These are phyloP conservation scores for Tulasnella sp. DNA, from an alignment of 768 basidiomycete genomes.

Conservation along the genomic window DNA sequence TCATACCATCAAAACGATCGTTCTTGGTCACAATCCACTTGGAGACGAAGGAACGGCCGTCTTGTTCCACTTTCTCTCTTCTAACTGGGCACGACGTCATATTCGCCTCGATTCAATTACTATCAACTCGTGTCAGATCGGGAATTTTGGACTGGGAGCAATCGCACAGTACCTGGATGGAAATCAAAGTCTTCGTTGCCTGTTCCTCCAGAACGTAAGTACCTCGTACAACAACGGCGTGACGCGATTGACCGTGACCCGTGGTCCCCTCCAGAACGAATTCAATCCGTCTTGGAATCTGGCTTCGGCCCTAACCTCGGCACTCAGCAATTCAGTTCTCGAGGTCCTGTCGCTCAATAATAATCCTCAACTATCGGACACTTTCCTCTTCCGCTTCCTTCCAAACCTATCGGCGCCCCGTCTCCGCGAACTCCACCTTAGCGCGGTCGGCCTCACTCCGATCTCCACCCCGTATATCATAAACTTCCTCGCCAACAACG, in stretches of 20 bases:
- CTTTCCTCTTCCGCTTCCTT: constrained; percentile 51
- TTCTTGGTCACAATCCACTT: constrained; percentile 55
- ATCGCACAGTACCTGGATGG: constrained; percentile 51
- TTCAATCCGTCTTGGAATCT: constrained; percentile 40
- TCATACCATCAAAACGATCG: constrained; percentile 49
- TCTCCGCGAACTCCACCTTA: constrained; percentile 56
- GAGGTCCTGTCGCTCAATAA: constrained; percentile 51
- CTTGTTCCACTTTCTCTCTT: constrained; percentile 55
- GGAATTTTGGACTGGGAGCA: constrained; percentile 53
- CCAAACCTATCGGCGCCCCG: constrained; percentile 47
- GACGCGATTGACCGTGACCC: neutral
- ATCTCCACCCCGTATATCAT: constrained; percentile 45
- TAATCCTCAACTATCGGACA: constrained; percentile 50
- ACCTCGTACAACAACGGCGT: neutral
- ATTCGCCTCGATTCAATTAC: constrained; percentile 53
- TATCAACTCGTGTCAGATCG: constrained; percentile 56
- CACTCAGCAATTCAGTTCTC: constrained; percentile 55
- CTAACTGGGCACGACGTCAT: constrained; percentile 44
- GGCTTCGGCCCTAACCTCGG: constrained; percentile 44
- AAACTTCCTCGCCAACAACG: constrained; percentile 44
- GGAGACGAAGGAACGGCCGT: constrained; percentile 55
- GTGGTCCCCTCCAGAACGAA: constrained; percentile 18
- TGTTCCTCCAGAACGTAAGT: constrained; percentile 60
- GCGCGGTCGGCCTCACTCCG: constrained; percentile 49
- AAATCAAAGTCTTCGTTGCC: constrained; percentile 47